Conservation (phyloP, 1,284 basidiomycete genomes). For the Hypsizygus ulmarius region DNA sequence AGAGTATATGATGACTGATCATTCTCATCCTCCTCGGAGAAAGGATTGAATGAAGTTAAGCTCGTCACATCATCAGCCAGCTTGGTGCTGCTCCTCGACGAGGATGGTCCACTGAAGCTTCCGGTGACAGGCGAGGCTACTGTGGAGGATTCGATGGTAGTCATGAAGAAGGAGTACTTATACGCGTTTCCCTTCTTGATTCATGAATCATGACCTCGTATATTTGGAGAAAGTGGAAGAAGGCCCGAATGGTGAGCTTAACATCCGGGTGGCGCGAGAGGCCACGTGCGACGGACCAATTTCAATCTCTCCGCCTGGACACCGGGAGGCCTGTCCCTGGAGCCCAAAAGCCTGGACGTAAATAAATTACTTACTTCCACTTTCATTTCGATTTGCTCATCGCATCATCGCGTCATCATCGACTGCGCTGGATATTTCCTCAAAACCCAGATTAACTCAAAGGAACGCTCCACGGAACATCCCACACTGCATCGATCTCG, state of each 20-base stretch:
- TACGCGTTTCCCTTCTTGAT: background rate
- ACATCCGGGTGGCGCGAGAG: constrained; percentile 8
- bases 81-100: constrained; percentile 62
- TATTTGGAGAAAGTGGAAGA: background rate
- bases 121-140: constrained; percentile 39
- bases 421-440: too few species aligned
- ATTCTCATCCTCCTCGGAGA: constrained; percentile 82
- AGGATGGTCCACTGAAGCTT: constrained; percentile 41
- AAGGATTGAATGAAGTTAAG: constrained; percentile 81
- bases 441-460: too few species aligned
- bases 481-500: too few species aligned
- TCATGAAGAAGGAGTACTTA: constrained; percentile 12
- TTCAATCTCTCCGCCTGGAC: too few species aligned
- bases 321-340: too few species aligned
- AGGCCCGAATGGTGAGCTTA: background rate
- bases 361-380: too few species aligned
- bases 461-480: too few species aligned
- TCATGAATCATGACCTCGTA: constrained; percentile 6
- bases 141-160: constrained; percentile 32
- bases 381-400: too few species aligned
- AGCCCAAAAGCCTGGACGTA: too few species aligned
- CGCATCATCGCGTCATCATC: too few species aligned
- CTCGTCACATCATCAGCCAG: constrained; percentile 65
- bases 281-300: constrained; percentile 12
- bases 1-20: constrained; percentile 80